Evolutionary conservation across 2,329 filamentous ascomycete genomes (phyloP).

Genomic region (Aspergillus costaricaensis): DNA sequence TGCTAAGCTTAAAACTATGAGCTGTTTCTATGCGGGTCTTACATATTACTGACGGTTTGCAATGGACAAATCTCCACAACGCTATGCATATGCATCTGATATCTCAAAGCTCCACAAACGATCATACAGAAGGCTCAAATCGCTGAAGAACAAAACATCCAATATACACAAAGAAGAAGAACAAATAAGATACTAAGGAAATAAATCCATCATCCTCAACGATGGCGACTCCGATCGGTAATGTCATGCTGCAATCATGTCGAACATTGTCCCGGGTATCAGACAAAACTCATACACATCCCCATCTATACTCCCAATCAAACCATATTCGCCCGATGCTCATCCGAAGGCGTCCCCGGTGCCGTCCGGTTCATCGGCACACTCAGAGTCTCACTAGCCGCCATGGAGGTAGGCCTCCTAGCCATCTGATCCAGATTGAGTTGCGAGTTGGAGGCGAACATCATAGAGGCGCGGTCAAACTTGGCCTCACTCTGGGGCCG

Average conservation of each 20-base stretch:
- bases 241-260: slow-evolving; percentile 1
- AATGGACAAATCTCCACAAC: not conserved
- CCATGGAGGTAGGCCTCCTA: slow-evolving; percentile 7
- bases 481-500: slow-evolving; percentile 3
- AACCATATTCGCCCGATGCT: not conserved
- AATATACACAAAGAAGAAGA: not conserved
- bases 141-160: not conserved
- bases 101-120: not conserved
- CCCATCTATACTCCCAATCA: not conserved
- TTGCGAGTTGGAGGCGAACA: slow-evolving; percentile 8
- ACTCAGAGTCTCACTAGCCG: not conserved
- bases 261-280: not conserved
- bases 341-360: not conserved
- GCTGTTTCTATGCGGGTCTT: too few relatives aligned
- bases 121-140: not conserved
- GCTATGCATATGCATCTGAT: not conserved
- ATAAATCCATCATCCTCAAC: too few relatives aligned
- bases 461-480: slow-evolving; percentile 10
- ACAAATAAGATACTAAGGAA: not conserved
- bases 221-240: not conserved
- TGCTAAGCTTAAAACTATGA: too few relatives aligned
- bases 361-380: not conserved
- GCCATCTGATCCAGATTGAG: not conserved
- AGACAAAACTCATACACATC: not conserved
- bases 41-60: too few relatives aligned